Base-by-base conservation (phyloP, 2,329 filamentous ascomycete species). In the Thermomyces lanuginosus region DNA sequence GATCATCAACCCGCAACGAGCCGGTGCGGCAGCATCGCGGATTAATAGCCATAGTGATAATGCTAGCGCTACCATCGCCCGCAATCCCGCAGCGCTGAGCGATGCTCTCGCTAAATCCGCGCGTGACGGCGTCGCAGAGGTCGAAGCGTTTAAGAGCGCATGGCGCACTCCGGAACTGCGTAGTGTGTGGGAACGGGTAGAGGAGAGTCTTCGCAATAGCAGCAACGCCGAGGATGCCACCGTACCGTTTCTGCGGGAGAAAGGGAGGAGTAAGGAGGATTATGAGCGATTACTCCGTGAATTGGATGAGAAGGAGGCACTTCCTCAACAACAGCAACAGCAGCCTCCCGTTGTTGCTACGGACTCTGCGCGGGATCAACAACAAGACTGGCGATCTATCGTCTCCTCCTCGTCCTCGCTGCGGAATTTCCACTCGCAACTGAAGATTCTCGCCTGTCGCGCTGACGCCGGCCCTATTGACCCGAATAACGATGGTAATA, bases 161-260 rank as follows among this genome's bases (percentile, higher is more conserved):
- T 61, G 56, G 55, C 48, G 46, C 6, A 46, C 46, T 21, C 44
- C 49, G 2, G 53, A 58, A 20, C 45, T 58, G 38, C 45, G 48
- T 16, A 34, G 43, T 2, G 44, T 60, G 6, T 57, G 53, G 50
- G 41, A 48, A 2, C 42, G 41, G 16, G 40, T 56, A 5, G 46
- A 52, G 13, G 42, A 44, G 12, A 46, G 48, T 17, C 40, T 56
- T 28, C 43, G 39, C 19, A 49, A 56, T 26, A 48, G 47, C 3
- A 44, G 43, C 10, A 56, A 56, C 4, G 21, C 13, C n/a, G n/a
- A n/a, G n/a, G n/a, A n/a, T n/a, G n/a, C n/a, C n/a, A n/a, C n/a
- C n/a, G n/a, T n/a, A n/a, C 43, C 43, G 4, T 38, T 51, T 21
- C 35, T 54, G 16, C 51, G 53, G 33, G 43, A 49, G 4, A 46